Base-by-base conservation (phyloP, 2,329 filamentous ascomycete species). In the Rhinocladiella mackenziei region DNA sequence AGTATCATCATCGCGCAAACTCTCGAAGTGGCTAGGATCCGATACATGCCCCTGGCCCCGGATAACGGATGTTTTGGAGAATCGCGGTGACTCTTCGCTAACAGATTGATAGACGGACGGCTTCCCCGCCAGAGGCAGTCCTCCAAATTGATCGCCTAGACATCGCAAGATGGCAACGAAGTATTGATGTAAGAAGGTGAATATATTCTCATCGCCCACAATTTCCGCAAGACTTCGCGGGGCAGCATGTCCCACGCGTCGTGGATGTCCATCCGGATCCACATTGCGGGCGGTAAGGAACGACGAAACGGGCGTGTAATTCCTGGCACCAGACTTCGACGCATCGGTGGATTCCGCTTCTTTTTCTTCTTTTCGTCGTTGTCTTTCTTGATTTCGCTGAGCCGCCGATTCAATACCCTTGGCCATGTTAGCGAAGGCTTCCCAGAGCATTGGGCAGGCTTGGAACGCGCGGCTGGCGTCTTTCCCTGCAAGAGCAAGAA, bases 191-290 rank as follows among this genome's bases (percentile, higher is more conserved):
- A 79, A 60, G 51, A 77, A 72, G 8, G 76, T 71, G 54, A 80
- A 80, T 53, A 80, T 74, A 60, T 73, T 71, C 45, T 76, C 74
- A 43, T 76, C 73, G 26, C 76, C 76, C 4, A 77, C 73, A 37
- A 80, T 77, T 56, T 80, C 76, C 10, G 72, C 70, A n/a, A 80
- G 62, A 42, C 73, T 75, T 49, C 76, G 71, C 15, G 75, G 74
- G 35, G 72, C 71, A 55, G 75, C 72, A 43, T 75, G 73, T 35
- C 73, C 73, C 4, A 67, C 68, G 6, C 74, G 65, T 33, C 75
- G 69, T 28, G 72, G 69, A 45, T 74, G 74, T 5, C 76, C 75
- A 54, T 77, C 73, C 2, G 75, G 74, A 50, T 79, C 76, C 17
- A 76, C 62, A 25, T 67, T 69, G 35, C 77, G 74, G 23, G 74